A percentile compares a stretch with the other conserved stretches of the same genome.
Conservation (phyloP, 352 stramenopile species). For the Globisporangium rhizosaccharum region DNA sequence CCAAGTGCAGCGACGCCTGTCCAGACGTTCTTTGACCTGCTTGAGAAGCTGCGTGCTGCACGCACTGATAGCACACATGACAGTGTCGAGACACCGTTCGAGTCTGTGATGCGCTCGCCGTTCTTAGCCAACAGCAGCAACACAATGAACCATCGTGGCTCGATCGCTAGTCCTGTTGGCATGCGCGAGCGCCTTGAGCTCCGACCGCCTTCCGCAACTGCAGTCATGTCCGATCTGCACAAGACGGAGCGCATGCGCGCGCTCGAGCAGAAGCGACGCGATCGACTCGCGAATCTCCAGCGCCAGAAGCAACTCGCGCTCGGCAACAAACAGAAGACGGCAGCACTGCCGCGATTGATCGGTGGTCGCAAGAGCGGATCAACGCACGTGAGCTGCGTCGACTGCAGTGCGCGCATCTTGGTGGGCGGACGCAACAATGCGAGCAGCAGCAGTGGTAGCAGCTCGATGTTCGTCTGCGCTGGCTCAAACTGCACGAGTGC, state of each 20-base stretch:
- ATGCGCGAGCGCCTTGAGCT: neutral
- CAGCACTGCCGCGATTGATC: constrained; percentile 57
- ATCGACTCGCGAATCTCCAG: constrained; percentile 32
- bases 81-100: neutral
- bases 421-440: constrained; percentile 23
- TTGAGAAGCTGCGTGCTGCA: constrained; percentile 23
- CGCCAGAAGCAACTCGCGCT: constrained; percentile 54
- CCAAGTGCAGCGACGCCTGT: constrained; percentile 17
- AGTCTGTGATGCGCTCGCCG: no score
- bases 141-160: neutral
- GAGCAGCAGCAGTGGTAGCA: neutral
- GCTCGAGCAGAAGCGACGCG: constrained; percentile 56
- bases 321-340: constrained; percentile 46
- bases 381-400: constrained; percentile 42
- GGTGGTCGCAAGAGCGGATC: constrained; percentile 68
- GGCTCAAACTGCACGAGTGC: constrained; percentile 56
- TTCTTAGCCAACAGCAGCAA: neutral
- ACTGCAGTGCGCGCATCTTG: constrained; percentile 40
- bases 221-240: constrained; percentile 20
- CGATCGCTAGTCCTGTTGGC: neutral
- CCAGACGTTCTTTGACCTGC: constrained; percentile 31
- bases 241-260: constrained; percentile 46
- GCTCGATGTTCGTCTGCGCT: constrained; percentile 23
- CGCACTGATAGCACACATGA: neutral
- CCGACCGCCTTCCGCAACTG: neutral